Base-by-base conservation (phyloP, 106 monocot genomes). In the Ottelia alismoides region DNA sequence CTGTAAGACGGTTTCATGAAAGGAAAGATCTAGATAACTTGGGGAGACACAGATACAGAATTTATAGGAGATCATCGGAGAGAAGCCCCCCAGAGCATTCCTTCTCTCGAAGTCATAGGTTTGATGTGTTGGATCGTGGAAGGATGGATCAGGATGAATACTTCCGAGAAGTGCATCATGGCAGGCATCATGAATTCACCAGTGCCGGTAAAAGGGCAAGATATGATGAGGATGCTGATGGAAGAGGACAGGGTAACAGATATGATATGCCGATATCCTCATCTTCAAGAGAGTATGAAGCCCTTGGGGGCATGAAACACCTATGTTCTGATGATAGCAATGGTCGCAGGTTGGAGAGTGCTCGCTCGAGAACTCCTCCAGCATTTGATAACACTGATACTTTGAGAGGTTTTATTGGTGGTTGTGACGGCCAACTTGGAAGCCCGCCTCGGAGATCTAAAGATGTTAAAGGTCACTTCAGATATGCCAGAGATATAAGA, bases 1-100 rank as follows among this genome's bases (percentile, higher is more conserved):
- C 70, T 65, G 71, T 66, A 18, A 78, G 79, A 58, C 82, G 82
- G 73, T 55, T 71, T 57, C 70, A 83, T 30, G 68, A 63, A 11
- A 76, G 82, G 69, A 76, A 72, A 27, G 65, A 68, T 20, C 17
- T 43, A 0, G 61, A 64, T 20, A 62, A 67, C 45, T 61, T 46
- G 47, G 28, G 58, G 53, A 77, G 72, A n/a, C 45, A 63, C 44
- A 52, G 62, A 11, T 69, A 63, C 62, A 71, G 53, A 30, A 55
- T 26, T 20, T n/a, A n/a, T n/a, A n/a, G n/a, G n/a, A n/a, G n/a
- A n/a, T 60, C 55, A 26, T 47, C 71, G 27, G 51, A 55, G 51
- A 80, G 74, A 66, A 84, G 71, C 40, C 65, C 83, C 24, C 57
- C 84, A 11, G 22, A 9, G 22, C 71, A 63, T 52, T 20, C 43